Evolutionary conservation across 129 eudicot species (phyloP), one percentile per base, ranked within the genome.

Genomic region (Saussurea involucrata): DNA sequence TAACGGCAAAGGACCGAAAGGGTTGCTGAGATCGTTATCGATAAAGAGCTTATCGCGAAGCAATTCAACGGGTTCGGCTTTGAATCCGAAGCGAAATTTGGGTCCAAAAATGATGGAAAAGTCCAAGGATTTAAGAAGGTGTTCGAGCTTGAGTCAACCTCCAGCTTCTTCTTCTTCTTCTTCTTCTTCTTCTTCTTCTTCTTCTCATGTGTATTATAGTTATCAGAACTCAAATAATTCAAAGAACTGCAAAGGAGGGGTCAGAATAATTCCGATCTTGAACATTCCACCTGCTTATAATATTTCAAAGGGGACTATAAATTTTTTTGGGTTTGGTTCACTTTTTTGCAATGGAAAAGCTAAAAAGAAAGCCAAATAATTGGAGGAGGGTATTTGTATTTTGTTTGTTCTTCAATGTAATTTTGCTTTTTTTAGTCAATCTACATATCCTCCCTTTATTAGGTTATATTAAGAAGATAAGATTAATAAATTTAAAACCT

Each of bases 61-160:
- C 81, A 79, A 91, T 64, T 94, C 98, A 33, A 94, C 98, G 4
- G 98, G 98, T 13, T 94, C 97, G 15, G 96, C 92, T 71, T 88
- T 92, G 63, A 85, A 83, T 69, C 79, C 87, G 5, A 92, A 92
- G 57, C 67, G 81, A 40, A 74, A 71, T 9, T 33, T 24, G 37
- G 31, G 71, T 15, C 81, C 78, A 1, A 85, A 82, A 24, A 68
- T 7, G 18, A 64, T 53, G 24, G 82, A 80, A 68, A 90, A 87
- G 49, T 69, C 80, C 29, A 85, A 83, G 74, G 91, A 93, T 4
- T 80, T 80, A n/a, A 58, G 84, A 67, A 76, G 68, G n/a, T 73
- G 86, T 25, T 29, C 64, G 5, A 83, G 80, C 63, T 74, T 80
- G 31, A 68, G 68, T 73, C 80, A 80, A 66, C 74, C 85, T 49